Base-by-base conservation (phyloP, 805 yeast genomes). In the Sugiyamaella valdiviana region DNA sequence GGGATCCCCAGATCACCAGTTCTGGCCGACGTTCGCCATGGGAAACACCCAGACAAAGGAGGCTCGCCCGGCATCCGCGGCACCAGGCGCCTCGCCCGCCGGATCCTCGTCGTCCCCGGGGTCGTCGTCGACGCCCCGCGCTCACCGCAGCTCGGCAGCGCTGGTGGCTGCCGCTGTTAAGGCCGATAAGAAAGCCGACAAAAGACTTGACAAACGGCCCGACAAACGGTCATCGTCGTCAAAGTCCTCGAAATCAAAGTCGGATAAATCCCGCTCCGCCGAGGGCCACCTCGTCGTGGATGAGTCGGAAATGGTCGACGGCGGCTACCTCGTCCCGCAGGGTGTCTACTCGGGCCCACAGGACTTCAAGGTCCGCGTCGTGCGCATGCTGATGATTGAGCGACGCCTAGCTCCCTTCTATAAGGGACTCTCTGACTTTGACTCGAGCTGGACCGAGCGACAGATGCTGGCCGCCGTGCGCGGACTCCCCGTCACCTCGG, bases 251-350 rank as follows among this genome's bases (percentile, higher is more conserved):
- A 37, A 44, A 6, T 39, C 42, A 12, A 26, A 26, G 10, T 4
- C 32, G 3, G 32, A 26, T 10, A 26, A 26, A n/a, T 26, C 32
- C 32, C 32, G 32, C 32, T 41, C 44, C 21, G 10, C 42, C 17
- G 24, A 29, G 36, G 36, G 42, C 24, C 41, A 43, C 14, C 49
- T 63, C 51, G 58, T 61, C 7, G 45, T 56, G 17, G 67, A 62
- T 36, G 63, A 59, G 20, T 53, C 54, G 36, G 95, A 87, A 60
- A 78, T 72, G 53, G 95, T 91, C 14, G 98, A 93, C 67, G 99
- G 99, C 16, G 99, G 99, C 1, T 89, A 70, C 62, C 67, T 91
- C 54, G 96, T 95, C 1, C 96, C 98, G 0, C 86, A 78, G 66
- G 97, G 97, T 1, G 85, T 85, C 26, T 91, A 91, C 66, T 78